Percentiles rank a stretch among this genome's conserved stretches.
phyloP scores from a whole-genome alignment of 441 rosid genomes.

The Aquilaria agallochum region DNA sequence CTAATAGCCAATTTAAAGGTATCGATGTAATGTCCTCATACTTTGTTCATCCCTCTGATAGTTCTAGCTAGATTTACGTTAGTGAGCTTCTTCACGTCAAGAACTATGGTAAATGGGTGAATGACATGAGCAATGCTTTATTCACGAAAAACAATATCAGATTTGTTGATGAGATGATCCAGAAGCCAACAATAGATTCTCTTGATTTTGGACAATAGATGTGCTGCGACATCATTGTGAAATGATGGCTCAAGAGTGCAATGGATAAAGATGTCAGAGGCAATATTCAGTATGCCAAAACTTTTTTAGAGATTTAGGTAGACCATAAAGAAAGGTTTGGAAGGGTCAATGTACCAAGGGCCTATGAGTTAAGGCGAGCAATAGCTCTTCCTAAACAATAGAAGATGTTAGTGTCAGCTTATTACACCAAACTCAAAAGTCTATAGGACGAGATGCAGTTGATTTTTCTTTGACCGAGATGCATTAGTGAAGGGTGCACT shows the following conservation, averaged over 20 bases:
- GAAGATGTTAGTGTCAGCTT: neutral
- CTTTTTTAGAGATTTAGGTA: neutral
- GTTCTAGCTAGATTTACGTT: neutral
- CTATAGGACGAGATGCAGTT: neutral
- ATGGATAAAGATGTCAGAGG: neutral
- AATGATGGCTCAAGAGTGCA: too few species aligned
- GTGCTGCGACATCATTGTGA: neutral
- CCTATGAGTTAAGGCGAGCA: neutral
- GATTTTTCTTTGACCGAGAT: neutral
- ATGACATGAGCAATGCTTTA: neutral
- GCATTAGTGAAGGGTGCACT: neutral
- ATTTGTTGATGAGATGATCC: neutral
- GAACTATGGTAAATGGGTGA: neutral
- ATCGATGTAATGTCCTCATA: neutral
- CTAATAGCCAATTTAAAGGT: neutral
- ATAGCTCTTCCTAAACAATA: neutral
- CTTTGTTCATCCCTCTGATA: neutral
- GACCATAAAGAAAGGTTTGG: neutral
- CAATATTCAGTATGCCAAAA: neutral
- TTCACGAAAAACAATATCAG: neutral
- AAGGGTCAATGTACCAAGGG: neutral
- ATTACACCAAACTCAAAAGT: neutral
- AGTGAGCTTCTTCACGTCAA: neutral
- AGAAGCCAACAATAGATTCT: neutral
- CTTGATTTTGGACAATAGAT: neutral